Base-by-base conservation (phyloP, 768 basidiomycete species). In the Suillus alpinus region DNA sequence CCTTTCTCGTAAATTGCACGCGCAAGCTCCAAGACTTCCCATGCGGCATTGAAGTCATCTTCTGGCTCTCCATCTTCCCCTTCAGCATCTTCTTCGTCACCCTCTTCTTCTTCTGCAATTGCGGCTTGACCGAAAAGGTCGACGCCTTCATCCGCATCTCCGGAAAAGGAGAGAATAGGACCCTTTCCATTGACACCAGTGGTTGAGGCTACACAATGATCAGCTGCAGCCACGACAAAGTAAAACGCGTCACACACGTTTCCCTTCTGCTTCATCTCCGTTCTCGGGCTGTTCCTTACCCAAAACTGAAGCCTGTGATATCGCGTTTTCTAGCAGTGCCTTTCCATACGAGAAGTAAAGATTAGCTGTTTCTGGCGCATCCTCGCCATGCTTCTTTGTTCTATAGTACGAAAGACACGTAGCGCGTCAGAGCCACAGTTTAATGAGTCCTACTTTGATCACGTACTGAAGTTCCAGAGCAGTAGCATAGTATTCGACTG, bases 11-110 rank as follows among this genome's bases (percentile, higher is more conserved):
- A 95, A 61, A 96, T 88, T 12, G 88, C 85, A 43, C 95, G 82
- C 23, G 96, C 95, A 59, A 96, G 86, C 66, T 99, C 97, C n/a
- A 99, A 80, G 3, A 96, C 89, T 70, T 97, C 92, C 95, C 96
- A 99, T 13, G 97, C 94, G 29, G 93, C 94, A 65, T 96, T 97
- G 73, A 97, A 97, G 68, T 98, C 97, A 66, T 99, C 97, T 68
- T 97, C 96, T 0, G 92, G 93, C 67, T 92, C 93, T 4, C 72
- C 90, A 13, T 87, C 90, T 4, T 85, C 89, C 2, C 77, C 91
- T 9, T 81, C 87, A 1, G 77, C 85, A 7, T 82, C 86, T 3
- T 80, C 83, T 0, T 81, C 86, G 0, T 78, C 84, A 0, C 78
- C 86, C 1, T 76, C 83, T 13, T 80, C 82, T 8, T 81, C 82